Base-by-base conservation (phyloP, 208 protist genomes). In the Leishmania gerbilli region DNA sequence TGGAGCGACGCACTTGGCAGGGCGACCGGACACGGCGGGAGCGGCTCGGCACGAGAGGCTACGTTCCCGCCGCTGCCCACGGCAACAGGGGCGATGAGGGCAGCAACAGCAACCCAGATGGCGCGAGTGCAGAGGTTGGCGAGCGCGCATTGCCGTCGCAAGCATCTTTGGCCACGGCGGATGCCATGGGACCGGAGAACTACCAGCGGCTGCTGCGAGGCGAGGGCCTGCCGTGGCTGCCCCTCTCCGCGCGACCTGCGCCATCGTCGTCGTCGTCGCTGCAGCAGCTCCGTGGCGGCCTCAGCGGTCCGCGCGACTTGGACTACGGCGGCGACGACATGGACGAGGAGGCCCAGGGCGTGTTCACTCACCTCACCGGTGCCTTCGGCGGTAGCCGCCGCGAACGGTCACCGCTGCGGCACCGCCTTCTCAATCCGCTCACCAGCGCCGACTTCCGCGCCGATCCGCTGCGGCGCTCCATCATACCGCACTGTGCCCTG, bases 401-500 rank as follows among this genome's bases (percentile, higher is more conserved):
- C 53, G 78, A 86, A 58, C 47, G 68, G 21, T 49, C 49, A 27
- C n/a, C 45, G 45, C 40, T 82, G 78, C 77, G 82, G 21, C 77
- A 86, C 58, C 72, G 74, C 19, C 77, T 86, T 58, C 60, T 40
- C 13, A 86, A 86, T 49, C 82, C 82, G 31, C 56, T 86, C 7
- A 47, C 45, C 47, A 34, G 51, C 53, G n/a, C 42, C 24, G 53
- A 80, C 37, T 60, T 65, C 56, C 71, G 34, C 45, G 71, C 76
- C 34, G 78, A 86, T 49, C 74, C 78, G 1, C 68, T 86, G 47
- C 77, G 71, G 1, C 82, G 79, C 65, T 60, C 78, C 64, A 86
- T 86, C 75, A 79, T 79, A 11, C 82, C 82, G n/a, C 80, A 82
- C 79, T 82, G 69, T 58, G 82, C 78, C n/a, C 47, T 86, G 45